These are phyloP conservation scores for Gossypium arboreum DNA, from an alignment of 345 rosid genomes.

Conservation along the genomic window DNA sequence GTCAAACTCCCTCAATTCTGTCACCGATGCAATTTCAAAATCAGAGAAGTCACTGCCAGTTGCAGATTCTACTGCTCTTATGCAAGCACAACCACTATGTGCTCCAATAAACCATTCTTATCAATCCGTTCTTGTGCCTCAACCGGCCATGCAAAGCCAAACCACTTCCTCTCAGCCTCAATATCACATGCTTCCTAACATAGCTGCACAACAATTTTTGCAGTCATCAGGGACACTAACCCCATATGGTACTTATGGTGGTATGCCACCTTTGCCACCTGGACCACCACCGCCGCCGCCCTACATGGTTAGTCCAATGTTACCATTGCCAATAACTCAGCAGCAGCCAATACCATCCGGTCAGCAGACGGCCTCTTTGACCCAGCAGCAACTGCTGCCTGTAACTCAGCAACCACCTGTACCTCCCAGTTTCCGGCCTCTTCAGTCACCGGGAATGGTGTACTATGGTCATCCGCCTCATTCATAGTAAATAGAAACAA, in stretches of 20 bases:
- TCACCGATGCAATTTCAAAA: constrained; percentile 29
- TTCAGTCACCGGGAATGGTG: constrained; percentile 65
- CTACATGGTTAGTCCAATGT: constrained; percentile 52
- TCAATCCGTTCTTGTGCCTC: constrained; percentile 37
- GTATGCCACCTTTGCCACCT: constrained; percentile 54
- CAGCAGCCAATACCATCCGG: constrained; percentile 35
- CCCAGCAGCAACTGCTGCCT: constrained; percentile 31
- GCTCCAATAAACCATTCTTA: constrained; percentile 39
- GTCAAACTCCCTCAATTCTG: constrained; percentile 29
- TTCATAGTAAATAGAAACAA: constrained; percentile 31
- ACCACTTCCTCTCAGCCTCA: constrained; percentile 47
- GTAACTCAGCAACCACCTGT: constrained; percentile 27
- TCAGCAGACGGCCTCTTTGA: constrained; percentile 21
- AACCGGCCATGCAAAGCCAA: constrained; percentile 41
- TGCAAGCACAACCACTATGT: constrained; percentile 35
- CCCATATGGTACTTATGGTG: constrained; percentile 54
- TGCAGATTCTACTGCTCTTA: constrained; percentile 43
- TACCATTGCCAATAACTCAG: constrained; percentile 39
- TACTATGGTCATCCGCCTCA: constrained; percentile 61
- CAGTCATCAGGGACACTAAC: constrained; percentile 49
- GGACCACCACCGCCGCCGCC: constrained; percentile 47
- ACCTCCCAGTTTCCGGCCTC: constrained; percentile 55
- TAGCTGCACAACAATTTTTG: constrained; percentile 49
- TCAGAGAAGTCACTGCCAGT: constrained; percentile 38
- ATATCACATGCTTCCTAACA: constrained; percentile 58